Conservation (phyloP, 257 asterid species). For the Lycium barbarum region DNA sequence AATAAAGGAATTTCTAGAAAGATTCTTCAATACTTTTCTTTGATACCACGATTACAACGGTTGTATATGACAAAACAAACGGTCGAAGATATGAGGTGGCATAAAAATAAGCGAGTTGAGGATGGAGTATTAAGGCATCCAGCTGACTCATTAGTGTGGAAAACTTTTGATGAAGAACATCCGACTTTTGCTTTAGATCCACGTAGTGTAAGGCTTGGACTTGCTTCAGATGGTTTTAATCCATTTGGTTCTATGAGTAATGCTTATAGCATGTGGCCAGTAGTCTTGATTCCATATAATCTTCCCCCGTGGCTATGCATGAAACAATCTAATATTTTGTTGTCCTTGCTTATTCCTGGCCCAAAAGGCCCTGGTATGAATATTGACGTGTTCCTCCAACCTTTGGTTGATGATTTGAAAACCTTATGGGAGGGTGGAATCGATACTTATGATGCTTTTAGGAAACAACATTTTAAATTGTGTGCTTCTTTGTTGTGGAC, state of each 20-base stretch:
- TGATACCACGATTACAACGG: slow-evolving; percentile 26
- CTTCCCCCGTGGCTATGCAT: slow-evolving; percentile 33
- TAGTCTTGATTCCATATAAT: slow-evolving; percentile 30
- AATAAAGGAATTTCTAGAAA: neutral
- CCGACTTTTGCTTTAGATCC: slow-evolving; percentile 17
- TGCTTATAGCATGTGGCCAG: slow-evolving; percentile 26
- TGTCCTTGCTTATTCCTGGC: neutral
- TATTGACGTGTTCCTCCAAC: too few relatives aligned
- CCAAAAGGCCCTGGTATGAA: slow-evolving; percentile 1
- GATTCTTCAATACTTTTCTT: too few relatives aligned
- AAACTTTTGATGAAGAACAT: slow-evolving; percentile 22
- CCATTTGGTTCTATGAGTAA: neutral
- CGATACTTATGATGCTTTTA: neutral
- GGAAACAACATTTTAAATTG: neutral
- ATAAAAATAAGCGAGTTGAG: neutral
- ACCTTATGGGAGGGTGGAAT: neutral
- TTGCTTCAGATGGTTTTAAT: neutral
- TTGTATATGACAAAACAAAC: slow-evolving; percentile 6
- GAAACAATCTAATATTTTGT: slow-evolving; percentile 10
- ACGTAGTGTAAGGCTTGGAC: slow-evolving; percentile 24
- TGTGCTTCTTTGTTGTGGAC: neutral
- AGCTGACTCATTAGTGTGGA: neutral
- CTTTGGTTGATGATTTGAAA: slow-evolving; percentile 1
- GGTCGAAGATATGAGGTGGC: slow-evolving; percentile 33
- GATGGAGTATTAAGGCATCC: slow-evolving; percentile 22